Conservation (phyloP, 2,329 filamentous ascomycete species). For the Blastomyces percursus region DNA sequence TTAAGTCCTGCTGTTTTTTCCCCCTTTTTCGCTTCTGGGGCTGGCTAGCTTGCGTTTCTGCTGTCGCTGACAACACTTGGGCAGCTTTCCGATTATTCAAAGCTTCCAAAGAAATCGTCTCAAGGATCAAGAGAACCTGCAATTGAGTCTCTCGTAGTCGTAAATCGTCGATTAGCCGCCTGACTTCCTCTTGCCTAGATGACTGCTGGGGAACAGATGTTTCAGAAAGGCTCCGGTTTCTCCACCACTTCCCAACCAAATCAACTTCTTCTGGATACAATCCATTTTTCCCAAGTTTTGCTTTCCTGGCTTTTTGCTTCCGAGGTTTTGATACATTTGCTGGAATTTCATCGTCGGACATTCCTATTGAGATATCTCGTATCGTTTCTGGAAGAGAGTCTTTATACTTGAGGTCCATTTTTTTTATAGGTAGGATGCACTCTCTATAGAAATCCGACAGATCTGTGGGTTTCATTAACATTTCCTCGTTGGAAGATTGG, state of each 20-base stretch:
- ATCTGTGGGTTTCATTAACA: constrained; percentile 17
- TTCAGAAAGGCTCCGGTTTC: constrained; percentile 23
- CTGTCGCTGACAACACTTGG: constrained; percentile 12
- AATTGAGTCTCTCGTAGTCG: constrained; percentile 40
- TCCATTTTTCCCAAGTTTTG: constrained; percentile 37
- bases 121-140: constrained; percentile 40
- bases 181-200: constrained; percentile 29
- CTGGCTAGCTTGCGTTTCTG: constrained; percentile 14
- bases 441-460: constrained; percentile 33
- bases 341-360: constrained; percentile 29
- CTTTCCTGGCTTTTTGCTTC: constrained; percentile 22
- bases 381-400: constrained; percentile 34
- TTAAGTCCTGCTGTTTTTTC: constrained; percentile 32
- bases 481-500: constrained; percentile 20
- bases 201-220: constrained; percentile 19
- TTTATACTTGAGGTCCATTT: constrained; percentile 39
- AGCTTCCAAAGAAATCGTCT: constrained; percentile 36
- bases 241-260: constrained; percentile 39
- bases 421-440: constrained; percentile 35
- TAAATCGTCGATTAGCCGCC: constrained; percentile 33
- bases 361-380: constrained; percentile 25
- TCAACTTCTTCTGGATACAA: constrained; percentile 37
- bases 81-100: constrained; percentile 6
- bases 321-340: constrained; percentile 21
- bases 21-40: constrained; percentile 11